Evolutionary conservation across 768 basidiomycete genomes (phyloP), one percentile per base, ranked within the genome.

Genomic region (Mycena maculata): DNA sequence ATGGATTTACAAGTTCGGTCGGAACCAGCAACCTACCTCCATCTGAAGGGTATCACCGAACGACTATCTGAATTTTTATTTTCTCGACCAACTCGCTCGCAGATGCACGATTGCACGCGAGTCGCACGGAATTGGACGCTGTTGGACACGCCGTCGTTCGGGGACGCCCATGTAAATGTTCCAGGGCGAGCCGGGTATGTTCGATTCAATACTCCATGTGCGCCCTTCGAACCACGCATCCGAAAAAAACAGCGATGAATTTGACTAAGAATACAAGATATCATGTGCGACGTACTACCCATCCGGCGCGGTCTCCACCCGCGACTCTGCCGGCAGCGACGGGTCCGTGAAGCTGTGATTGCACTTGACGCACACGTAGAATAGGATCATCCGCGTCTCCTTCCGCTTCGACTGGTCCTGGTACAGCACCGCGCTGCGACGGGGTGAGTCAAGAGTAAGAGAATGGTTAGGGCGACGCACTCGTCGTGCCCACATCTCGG

Each of bases 331-430:
- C 10, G 86, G 81, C 45, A 92, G 73, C 25, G 83, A 84, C 23
- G 93, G 90, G 77, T 95, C 94, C 57, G 84, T 85, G 75, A 91
- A 95, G 72, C 83, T 88, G 70, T 92, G 82, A 70, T 91, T 90
- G 77, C 93, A 95, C 72, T 92, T 92, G 23, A 89, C 87, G 76
- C 94, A 96, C 49, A 95, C 94, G 75, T 90, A 96, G 82, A 96
- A 96, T 2, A 95, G 85, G 54, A 94, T 93, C 95, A 97, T 97
- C 2, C 93, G 87, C 1, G 97, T 98, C 76, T 97, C 95, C 73
- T 94, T 95, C 60, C 97, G 91, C 76, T 97, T 96, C 20, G 95
- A 98, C 77, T 99, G 97, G 79, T 98, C 97, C 78, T 98, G 97
- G 78, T 92, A 99, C 76, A 93, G 88, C 6, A 99, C 96, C 55